Percentiles rank a stretch among this genome's conserved stretches.
Conservation (phyloP, 176 grass and related monocot genomes). For the Paspalum notatum region DNA sequence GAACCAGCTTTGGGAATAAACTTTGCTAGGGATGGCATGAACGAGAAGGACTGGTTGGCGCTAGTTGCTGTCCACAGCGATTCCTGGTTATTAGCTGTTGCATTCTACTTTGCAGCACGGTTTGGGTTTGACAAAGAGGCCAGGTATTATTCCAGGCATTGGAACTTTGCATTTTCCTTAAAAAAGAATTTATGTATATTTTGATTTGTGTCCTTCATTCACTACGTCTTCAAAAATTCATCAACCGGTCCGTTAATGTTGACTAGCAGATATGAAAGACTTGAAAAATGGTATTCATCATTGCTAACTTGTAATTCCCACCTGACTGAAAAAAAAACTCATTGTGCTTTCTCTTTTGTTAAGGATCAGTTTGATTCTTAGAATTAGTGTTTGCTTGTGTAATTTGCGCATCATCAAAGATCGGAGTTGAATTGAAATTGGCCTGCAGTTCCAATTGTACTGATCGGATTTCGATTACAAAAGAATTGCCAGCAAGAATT, state of each 20-base stretch:
- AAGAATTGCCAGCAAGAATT: constrained; percentile 7
- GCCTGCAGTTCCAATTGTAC: not conserved
- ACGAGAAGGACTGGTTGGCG: constrained; percentile 91
- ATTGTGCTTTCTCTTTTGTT: constrained; percentile 7
- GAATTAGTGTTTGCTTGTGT: not conserved
- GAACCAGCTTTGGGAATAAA: constrained; percentile 96
- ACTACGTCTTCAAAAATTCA: constrained; percentile 8
- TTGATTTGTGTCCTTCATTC: constrained; percentile 29
- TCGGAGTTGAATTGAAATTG: constrained; percentile 4
- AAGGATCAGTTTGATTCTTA: not conserved
- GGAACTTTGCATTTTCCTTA: constrained; percentile 23
- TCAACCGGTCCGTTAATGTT: constrained; percentile 5
- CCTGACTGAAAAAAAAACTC: constrained; percentile 15
- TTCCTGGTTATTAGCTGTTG: constrained; percentile 90
- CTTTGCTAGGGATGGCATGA: constrained; percentile 96
- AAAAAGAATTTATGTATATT: constrained; percentile 12
- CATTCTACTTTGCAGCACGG: constrained; percentile 92
- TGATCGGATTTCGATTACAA: not conserved
- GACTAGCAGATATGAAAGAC: constrained; percentile 23
- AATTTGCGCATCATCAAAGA: not conserved
- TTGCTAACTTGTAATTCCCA: not conserved
- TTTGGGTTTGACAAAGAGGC: constrained; percentile 97
- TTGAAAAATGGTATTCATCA: not conserved
- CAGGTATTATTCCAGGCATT: constrained; percentile 58
- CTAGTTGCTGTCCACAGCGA: constrained; percentile 93